These are phyloP conservation scores for Yarrowia sp. DNA, from an alignment of 805 yeast species.

Conservation along the genomic window DNA sequence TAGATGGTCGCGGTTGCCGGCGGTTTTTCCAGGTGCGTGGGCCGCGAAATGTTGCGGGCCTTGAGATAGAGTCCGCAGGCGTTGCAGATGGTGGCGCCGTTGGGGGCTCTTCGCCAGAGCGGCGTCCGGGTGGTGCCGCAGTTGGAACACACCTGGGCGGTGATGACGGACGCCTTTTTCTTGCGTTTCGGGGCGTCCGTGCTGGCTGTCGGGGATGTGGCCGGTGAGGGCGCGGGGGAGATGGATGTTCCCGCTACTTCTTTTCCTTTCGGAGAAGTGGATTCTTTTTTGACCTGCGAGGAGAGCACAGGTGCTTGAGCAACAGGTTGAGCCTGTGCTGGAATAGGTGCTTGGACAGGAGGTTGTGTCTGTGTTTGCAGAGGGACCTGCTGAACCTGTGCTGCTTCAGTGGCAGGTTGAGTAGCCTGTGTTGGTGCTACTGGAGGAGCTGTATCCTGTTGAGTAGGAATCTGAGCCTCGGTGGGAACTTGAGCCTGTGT, in stretches of 20 bases:
- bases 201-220: slow-evolving; percentile 15
- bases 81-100: slow-evolving; percentile 90
- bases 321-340: too few species aligned
- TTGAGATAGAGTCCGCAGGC: slow-evolving; percentile 89
- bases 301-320: not conserved
- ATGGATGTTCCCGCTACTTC: not conserved
- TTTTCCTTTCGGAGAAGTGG: slow-evolving; percentile 14
- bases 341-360: too few species aligned
- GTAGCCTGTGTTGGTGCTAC: too few species aligned
- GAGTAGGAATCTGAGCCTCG: too few species aligned
- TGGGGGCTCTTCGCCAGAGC: slow-evolving; percentile 91
- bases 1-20: slow-evolving; percentile 58
- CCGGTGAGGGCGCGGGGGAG: slow-evolving; percentile 11
- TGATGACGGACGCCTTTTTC: slow-evolving; percentile 36
- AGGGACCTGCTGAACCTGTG: too few species aligned
- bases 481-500: too few species aligned
- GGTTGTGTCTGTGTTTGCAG: too few species aligned
- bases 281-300: not conserved
- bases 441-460: too few species aligned
- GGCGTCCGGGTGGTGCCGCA: slow-evolving; percentile 94
- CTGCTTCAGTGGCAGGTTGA: too few species aligned
- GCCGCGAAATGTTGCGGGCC: slow-evolving; percentile 67
- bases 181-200: slow-evolving; percentile 5
- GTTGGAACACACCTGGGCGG: slow-evolving; percentile 71
- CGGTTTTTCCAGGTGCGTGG: slow-evolving; percentile 67